A percentile compares a stretch with the other conserved stretches of the same genome.
These are phyloP conservation scores for Colletotrichum melonis DNA, from an alignment of 2,329 filamentous ascomycete genomes.

Conservation along the genomic window DNA sequence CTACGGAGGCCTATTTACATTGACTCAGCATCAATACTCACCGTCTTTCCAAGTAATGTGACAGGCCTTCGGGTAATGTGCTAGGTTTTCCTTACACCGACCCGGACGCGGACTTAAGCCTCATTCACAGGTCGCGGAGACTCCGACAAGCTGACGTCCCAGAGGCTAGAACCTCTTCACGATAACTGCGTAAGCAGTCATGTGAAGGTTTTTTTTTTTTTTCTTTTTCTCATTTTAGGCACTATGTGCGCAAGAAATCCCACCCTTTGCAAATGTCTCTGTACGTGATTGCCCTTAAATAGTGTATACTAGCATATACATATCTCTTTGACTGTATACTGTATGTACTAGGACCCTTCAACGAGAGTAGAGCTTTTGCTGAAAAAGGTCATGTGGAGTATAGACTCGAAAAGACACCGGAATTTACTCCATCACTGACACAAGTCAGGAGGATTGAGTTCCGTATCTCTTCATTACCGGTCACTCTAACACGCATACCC, in stretches of 20 bases:
- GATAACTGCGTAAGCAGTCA: background rate
- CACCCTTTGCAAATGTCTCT: too few species aligned
- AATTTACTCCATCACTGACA: background rate
- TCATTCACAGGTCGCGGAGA: background rate
- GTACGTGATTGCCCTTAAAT: too few species aligned
- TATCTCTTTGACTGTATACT: too few species aligned
- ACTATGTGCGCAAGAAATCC: too few species aligned
- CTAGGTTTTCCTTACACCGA: background rate
- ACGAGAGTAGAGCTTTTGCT: too few species aligned
- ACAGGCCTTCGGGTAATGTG: background rate
- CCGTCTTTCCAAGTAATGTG: background rate
- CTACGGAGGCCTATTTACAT: background rate
- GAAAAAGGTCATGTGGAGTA: background rate
- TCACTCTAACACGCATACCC: background rate
- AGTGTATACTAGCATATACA: too few species aligned
- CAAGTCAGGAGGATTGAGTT: background rate
- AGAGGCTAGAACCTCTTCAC: background rate
- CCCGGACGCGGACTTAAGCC: background rate
- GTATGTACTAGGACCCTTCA: too few species aligned
- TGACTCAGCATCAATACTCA: background rate
- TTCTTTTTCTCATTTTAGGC: too few species aligned
- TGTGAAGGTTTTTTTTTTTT: background rate
- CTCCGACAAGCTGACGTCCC: background rate
- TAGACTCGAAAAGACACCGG: background rate
- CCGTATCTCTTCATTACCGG: too few species aligned